These are phyloP conservation scores for Aspergillus sp. DNA, from an alignment of 2,329 filamentous ascomycete species.

Conservation along the genomic window DNA sequence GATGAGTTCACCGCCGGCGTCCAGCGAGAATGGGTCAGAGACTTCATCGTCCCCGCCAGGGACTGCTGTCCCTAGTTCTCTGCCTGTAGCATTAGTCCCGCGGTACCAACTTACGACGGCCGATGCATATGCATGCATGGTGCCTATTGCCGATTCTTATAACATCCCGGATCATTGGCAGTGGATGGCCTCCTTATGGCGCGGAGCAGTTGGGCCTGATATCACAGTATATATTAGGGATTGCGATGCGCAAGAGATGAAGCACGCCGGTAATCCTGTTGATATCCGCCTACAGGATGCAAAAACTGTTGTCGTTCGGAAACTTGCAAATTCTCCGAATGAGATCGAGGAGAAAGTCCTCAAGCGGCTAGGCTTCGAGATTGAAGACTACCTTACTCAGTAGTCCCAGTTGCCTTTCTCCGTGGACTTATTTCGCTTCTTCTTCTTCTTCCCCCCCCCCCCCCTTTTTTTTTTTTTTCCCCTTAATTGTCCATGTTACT, in stretches of 20 bases:
- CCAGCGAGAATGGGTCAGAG: slow-evolving; percentile 29
- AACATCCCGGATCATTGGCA: slow-evolving; percentile 90
- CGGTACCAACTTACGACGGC: slow-evolving; percentile 78
- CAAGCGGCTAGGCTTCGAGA: slow-evolving; percentile 78
- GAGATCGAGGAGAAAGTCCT: slow-evolving; percentile 67
- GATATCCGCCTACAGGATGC: slow-evolving; percentile 56
- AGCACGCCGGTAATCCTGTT: slow-evolving; percentile 46
- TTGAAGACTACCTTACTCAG: slow-evolving; percentile 66
- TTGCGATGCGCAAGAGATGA: slow-evolving; percentile 41
- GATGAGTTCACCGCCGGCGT: slow-evolving; percentile 31
- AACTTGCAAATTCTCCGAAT: slow-evolving; percentile 31
- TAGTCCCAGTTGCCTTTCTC: slow-evolving; percentile 15
- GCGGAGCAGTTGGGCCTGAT: slow-evolving; percentile 79
- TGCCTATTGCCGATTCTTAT: slow-evolving; percentile 76
- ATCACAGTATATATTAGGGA: slow-evolving; percentile 48
- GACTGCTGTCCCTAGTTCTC: slow-evolving; percentile 18
- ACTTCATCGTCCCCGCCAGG: slow-evolving; percentile 18
- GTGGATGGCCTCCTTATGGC: slow-evolving; percentile 94
- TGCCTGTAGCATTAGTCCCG: slow-evolving; percentile 74
- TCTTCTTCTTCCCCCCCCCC: too few species aligned
- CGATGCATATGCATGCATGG: slow-evolving; percentile 70
- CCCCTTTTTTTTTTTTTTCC: neutral
- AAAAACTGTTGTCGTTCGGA: slow-evolving; percentile 53
- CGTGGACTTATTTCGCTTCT: neutral
- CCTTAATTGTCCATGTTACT: neutral